Base-by-base conservation (phyloP, 805 yeast species). In the Yarrowia sp. region DNA sequence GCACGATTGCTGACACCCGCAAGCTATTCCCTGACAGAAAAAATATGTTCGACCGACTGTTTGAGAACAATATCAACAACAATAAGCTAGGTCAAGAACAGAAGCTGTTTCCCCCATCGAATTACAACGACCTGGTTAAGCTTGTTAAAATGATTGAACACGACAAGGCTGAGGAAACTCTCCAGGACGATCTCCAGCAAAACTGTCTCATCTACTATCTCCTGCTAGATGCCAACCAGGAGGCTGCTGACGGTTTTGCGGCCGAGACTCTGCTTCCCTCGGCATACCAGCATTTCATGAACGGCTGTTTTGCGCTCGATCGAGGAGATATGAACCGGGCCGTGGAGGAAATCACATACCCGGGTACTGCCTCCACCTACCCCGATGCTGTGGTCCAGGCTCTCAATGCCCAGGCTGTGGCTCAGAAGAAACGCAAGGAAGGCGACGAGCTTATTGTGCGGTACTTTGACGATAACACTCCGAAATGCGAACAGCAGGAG, bases 271-370 rank as follows among this genome's bases (percentile, higher is more conserved):
- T 63, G 1, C 11, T 63, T 1, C 67, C 67, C 2, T 40, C 9
- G 26, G 38, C 46, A 1, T 63, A 63, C 38, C 26, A 15, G 16
- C 67, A 49, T 11, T 63, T 63, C 22, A 63, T 63, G 45, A 38
- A n/a, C 38, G 67, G 67, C n/a, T 63, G 55, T 48, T 7, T 48
- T 15, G 67, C 67, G n/a, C 56, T 63, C 26, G 67, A 63, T 12
- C 45, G 56, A 12, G 67, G 48, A 8, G 40, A 48, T 10, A 26
- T 63, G 43, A 3, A 8, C 3, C 15, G 7, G 9, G 56, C 56
- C 2, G 67, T 63, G 36, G 56, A 46, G 2, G 40, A 63, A 19
- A 19, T 63, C 40, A 41, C 48, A 2, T 63, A 36, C 45, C 67
- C 67, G 3, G 67, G 56, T 2, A 48, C 67, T 8, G 46, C 45